These are phyloP conservation scores for Microdochium nivale DNA, from an alignment of 2,329 filamentous ascomycete genomes.

Conservation along the genomic window DNA sequence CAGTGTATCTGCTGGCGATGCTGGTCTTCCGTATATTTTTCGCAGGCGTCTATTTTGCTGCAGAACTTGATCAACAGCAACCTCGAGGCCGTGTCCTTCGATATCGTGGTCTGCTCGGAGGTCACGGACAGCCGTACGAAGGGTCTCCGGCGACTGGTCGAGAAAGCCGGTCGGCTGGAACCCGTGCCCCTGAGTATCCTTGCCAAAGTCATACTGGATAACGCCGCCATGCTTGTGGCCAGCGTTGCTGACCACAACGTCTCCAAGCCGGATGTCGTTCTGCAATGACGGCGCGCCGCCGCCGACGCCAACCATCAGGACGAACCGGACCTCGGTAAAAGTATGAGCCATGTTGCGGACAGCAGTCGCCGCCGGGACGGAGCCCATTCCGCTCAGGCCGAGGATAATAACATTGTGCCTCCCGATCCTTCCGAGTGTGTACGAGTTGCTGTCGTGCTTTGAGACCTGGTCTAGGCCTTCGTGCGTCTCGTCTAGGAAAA, in stretches of 20 bases:
- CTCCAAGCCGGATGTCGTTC: constrained; percentile 13
- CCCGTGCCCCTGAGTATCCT: neutral
- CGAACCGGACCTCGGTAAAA: constrained; percentile 19
- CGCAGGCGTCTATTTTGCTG: neutral
- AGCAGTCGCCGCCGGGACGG: constrained; percentile 19
- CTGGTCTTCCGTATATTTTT: neutral
- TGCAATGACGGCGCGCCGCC: constrained; percentile 10
- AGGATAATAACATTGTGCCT: constrained; percentile 21
- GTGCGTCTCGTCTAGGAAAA: constrained; percentile 18
- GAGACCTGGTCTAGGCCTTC: constrained; percentile 9
- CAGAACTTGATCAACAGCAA: neutral
- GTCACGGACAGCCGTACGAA: neutral
- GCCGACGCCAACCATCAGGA: constrained; percentile 14
- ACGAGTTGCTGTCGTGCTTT: constrained; percentile 11
- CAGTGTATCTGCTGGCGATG: neutral
- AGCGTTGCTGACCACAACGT: constrained; percentile 13
- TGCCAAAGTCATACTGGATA: constrained; percentile 6
- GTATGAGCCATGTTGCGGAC: constrained; percentile 18
- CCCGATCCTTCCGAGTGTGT: constrained; percentile 18
- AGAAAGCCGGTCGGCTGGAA: neutral
- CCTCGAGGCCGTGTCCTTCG: neutral
- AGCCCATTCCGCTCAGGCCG: constrained; percentile 4
- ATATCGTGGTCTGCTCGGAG: neutral
- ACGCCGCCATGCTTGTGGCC: neutral
- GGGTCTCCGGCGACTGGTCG: neutral